These are phyloP conservation scores for Clarireedia sp. DNA, from an alignment of 2,329 filamentous ascomycete species.

Conservation along the genomic window DNA sequence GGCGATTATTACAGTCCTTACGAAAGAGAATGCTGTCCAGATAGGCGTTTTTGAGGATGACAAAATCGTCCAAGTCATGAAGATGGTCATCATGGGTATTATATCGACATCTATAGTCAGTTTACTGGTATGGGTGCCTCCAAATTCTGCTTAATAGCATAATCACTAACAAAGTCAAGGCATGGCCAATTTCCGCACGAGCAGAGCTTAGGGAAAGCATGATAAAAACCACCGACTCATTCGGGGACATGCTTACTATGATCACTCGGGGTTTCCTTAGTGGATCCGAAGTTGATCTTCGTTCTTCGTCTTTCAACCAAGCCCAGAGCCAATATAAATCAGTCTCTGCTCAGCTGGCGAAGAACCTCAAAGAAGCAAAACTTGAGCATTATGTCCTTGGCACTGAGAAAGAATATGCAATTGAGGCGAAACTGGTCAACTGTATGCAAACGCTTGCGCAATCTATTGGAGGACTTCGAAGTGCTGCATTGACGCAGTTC, in stretches of 20 bases:
- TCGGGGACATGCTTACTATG: slow-evolving; percentile 73
- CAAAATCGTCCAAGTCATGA: slow-evolving; percentile 74
- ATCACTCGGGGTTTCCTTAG: slow-evolving; percentile 79
- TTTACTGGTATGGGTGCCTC: slow-evolving; percentile 49
- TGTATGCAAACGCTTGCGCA: slow-evolving; percentile 81
- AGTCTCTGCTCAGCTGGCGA: slow-evolving; percentile 62
- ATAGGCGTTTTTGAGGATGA: slow-evolving; percentile 71
- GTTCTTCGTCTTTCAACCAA: slow-evolving; percentile 54
- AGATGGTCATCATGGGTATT: slow-evolving; percentile 77
- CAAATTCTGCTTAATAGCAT: too few species aligned
- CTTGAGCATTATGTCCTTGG: slow-evolving; percentile 81
- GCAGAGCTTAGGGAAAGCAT: slow-evolving; percentile 66
- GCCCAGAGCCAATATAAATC: slow-evolving; percentile 57
- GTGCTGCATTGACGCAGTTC: slow-evolving; percentile 85
- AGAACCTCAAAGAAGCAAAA: slow-evolving; percentile 76
- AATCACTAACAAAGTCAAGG: not conserved
- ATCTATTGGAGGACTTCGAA: slow-evolving; percentile 81
- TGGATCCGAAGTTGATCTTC: slow-evolving; percentile 71
- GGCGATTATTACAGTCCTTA: slow-evolving; percentile 81
- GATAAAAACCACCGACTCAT: slow-evolving; percentile 62
- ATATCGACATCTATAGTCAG: slow-evolving; percentile 65
- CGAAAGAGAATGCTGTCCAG: slow-evolving; percentile 84
- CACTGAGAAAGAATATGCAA: slow-evolving; percentile 66
- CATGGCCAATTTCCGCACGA: slow-evolving; percentile 65
- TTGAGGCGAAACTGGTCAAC: slow-evolving; percentile 73